phyloP scores from a whole-genome alignment of 805 yeast species.

The Cyberlindnera suaveolens region DNA sequence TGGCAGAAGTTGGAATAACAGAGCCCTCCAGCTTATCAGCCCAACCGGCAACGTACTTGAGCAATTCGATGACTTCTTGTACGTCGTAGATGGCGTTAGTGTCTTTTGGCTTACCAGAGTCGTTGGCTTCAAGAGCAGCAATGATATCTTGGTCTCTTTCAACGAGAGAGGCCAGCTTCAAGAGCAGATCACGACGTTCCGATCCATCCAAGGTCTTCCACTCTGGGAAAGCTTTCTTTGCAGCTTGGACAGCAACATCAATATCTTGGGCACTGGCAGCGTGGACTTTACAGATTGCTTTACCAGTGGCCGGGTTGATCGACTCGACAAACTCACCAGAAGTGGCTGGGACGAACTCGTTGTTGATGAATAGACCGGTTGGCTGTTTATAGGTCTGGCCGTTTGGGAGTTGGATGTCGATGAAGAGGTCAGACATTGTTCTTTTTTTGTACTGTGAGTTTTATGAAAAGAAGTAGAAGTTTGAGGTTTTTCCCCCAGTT shows the following conservation, averaged over 20 bases:
- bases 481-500: no score
- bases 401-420: slow-evolving; percentile 51
- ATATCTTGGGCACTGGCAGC: slow-evolving; percentile 47
- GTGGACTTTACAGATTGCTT: slow-evolving; percentile 43
- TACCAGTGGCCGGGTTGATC: slow-evolving; percentile 48
- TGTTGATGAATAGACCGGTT: slow-evolving; percentile 69
- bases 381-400: slow-evolving; percentile 68
- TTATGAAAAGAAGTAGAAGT: not conserved
- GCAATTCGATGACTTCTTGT: slow-evolving; percentile 45
- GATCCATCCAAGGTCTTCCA: slow-evolving; percentile 45
- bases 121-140: slow-evolving; percentile 53
- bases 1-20: slow-evolving; percentile 51
- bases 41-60: slow-evolving; percentile 69
- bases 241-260: slow-evolving; percentile 46
- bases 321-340: slow-evolving; percentile 34
- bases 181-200: slow-evolving; percentile 38
- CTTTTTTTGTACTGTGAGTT: not conserved
- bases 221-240: slow-evolving; percentile 41
- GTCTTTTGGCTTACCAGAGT: slow-evolving; percentile 51
- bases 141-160: slow-evolving; percentile 42
- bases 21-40: slow-evolving; percentile 66
- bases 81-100: slow-evolving; percentile 56
- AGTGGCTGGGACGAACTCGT: slow-evolving; percentile 55
- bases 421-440: slow-evolving; percentile 15
- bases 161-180: slow-evolving; percentile 44